Evolutionary conservation across 2,329 filamentous ascomycete genomes (phyloP), one percentile per base, ranked within the genome.

Genomic region (Lasiodiplodia citricola): DNA sequence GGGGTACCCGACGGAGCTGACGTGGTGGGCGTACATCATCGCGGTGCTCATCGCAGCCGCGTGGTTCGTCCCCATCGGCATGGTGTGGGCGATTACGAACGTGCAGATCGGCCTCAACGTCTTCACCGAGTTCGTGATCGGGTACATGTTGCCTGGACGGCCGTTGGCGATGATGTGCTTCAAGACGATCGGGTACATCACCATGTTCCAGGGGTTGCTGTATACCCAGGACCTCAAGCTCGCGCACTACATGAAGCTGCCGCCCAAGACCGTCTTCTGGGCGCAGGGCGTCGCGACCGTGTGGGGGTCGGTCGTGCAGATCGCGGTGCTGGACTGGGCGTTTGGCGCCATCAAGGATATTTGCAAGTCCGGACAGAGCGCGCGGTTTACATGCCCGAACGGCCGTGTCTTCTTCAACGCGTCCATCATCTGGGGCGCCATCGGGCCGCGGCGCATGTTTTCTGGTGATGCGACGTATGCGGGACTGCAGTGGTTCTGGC

Each of bases 21-120:
- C 85, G 1, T 92, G 90, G 90, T 93, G 91, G 91, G 87, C 88
- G 0, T 92, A 92, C 72, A 77, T 93, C 55, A 78, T 93, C 6
- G 85, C 90, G 2, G 84, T 93, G 3, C 80, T 85, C 64, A 89
- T 93, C 69, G 87, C 90, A 0, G 86, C 88, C 68, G 78, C 84
- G 10, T 70, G 72, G 66, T 64, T 70, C 8, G 68, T 77, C 4
- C 73, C 74, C 1, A 69, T 72, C 62, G 71, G 74, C 28, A 74
- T 73, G 67, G 47, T 69, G 38, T 70, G 67, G 67, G 67, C 28
- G n/a, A 65, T 68, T 3, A 68, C 67, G 1, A 68, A 68, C 35
- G 66, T 68, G 18, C 65, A 67, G 41, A 67, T 60, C 23, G 65
- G 65, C 1, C 31, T 68, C 11, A 93, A 93, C 72, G 89, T 93